Evolutionary conservation across 768 basidiomycete species (phyloP).

Genomic region (Kwoniella botswanensis): DNA sequence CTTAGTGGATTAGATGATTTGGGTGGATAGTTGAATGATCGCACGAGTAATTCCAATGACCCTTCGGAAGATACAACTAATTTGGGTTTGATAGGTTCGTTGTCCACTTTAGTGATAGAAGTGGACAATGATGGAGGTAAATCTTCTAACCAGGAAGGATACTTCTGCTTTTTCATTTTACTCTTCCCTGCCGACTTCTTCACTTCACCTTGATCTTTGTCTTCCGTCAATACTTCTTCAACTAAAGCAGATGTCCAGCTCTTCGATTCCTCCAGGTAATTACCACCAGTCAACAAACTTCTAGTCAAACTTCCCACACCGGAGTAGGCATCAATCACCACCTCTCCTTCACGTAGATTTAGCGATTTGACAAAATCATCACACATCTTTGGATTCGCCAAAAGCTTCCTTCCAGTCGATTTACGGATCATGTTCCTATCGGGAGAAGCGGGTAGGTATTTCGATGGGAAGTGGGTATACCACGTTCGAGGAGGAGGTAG

Average conservation of each 20-base stretch:
- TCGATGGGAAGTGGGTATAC: slow-evolving; percentile 36
- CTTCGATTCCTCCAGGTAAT: slow-evolving; percentile 15
- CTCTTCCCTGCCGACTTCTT: background rate
- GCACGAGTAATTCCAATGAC: slow-evolving; percentile 6
- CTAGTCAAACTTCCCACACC: slow-evolving; percentile 43
- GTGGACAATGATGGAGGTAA: background rate
- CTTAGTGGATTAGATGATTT: background rate
- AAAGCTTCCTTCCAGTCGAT: slow-evolving; percentile 26
- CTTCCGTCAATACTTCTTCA: background rate
- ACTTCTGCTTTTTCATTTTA: slow-evolving; percentile 9
- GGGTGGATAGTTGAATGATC: slow-evolving; percentile 20
- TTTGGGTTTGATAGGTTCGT: slow-evolving; percentile 19
- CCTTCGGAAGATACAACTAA: slow-evolving; percentile 33
- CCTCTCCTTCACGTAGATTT: slow-evolving; percentile 32
- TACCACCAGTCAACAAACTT: slow-evolving; percentile 38
- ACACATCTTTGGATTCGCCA: slow-evolving; percentile 26
- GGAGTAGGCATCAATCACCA: slow-evolving; percentile 41
- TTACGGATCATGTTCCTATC: slow-evolving; percentile 25
- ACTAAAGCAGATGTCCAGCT: slow-evolving; percentile 4
- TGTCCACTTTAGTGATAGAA: background rate
- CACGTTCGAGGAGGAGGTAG: slow-evolving; percentile 34
- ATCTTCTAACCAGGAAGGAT: slow-evolving; percentile 26
- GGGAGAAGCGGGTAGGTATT: slow-evolving; percentile 20
- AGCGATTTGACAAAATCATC: slow-evolving; percentile 42
- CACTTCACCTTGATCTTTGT: background rate